Evolutionary conservation across 2,329 filamentous ascomycete genomes (phyloP), one percentile per base, ranked within the genome.

Genomic region (Parascedosporium putredinis): DNA sequence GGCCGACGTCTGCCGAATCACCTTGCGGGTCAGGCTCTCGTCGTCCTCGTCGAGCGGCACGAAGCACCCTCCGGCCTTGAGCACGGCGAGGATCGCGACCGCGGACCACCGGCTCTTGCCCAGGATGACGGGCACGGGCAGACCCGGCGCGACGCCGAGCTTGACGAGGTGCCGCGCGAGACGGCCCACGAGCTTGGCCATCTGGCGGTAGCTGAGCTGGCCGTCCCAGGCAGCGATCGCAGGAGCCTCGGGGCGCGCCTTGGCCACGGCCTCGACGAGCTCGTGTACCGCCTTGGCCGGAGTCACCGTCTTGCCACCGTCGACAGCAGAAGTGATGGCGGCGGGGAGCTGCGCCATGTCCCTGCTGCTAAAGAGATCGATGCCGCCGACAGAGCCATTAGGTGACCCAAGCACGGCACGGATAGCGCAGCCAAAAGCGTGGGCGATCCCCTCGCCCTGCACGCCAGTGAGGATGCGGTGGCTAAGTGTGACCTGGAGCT

Each of bases 91-190:
- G 53, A 90, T 82, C 5, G 81, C 75, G 34, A 88, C 67, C 45
- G 88, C 83, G 0, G 86, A 72, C 60, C 84, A 76, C 12, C 80
- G 66, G 18, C 77, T 85, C 64, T 87, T 89, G 40, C 86, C 79
- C 58, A 88, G 72, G 16, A 83, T 75, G 5, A 89, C 71, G 4
- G 80, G 81, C 1, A 89, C 73, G 3, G 84, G 67, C 6, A 76
- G 69, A 8, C 77, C 74, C 0, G 71, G 67, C 0, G 67, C 62
- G 0, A 79, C 69, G 0, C 78, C 78, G 10, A 71, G 62, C 20
- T 71, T 67, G 2, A 72, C 60, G 0, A 88, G 68, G 47, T 73
- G 65, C 2, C 63, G 64, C 2, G 67, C 65, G 1, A 74, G 60
- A 3, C 61, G 63, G 2, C 64, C 60, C 1, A 68, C 66, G 6